These are phyloP conservation scores for Anisodus tanguticus DNA, from an alignment of 257 asterid genomes.

Conservation along the genomic window DNA sequence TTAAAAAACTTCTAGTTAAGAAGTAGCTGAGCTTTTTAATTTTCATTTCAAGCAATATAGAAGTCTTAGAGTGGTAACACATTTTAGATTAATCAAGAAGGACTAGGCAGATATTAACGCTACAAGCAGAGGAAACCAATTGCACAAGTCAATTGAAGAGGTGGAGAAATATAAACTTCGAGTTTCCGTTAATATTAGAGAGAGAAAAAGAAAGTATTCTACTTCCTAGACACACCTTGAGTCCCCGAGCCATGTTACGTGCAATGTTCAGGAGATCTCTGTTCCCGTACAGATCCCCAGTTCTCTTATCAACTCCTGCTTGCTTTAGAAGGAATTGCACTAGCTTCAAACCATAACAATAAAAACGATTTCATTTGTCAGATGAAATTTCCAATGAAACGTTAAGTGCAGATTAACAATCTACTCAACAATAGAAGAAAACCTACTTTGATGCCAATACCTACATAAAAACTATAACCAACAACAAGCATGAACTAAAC, in stretches of 20 bases:
- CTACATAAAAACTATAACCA: slow-evolving; percentile 23
- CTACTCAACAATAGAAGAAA: slow-evolving; percentile 15
- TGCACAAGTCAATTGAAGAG: background rate
- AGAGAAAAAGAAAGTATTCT: slow-evolving; percentile 15
- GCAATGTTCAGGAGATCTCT: slow-evolving; percentile 87
- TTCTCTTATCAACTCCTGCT: slow-evolving; percentile 93
- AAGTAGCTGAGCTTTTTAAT: background rate
- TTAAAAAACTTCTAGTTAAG: background rate
- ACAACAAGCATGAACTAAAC: background rate
- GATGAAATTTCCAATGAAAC: background rate
- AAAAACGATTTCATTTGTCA: slow-evolving; percentile 33
- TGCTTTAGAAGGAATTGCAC: slow-evolving; percentile 95
- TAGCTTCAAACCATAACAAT: slow-evolving; percentile 60
- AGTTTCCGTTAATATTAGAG: background rate
- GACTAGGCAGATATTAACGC: background rate
- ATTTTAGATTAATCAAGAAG: background rate
- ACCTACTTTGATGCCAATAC: background rate
- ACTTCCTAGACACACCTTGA: slow-evolving; percentile 58
- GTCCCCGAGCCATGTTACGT: slow-evolving; percentile 97
- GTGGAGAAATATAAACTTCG: background rate
- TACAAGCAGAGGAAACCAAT: background rate
- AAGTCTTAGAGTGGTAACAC: background rate
- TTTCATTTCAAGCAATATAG: background rate
- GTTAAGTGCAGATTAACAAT: slow-evolving; percentile 16
- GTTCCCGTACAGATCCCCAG: slow-evolving; percentile 97